Conservation (phyloP, 2,329 filamentous ascomycete genomes). For the Anthostomella pinea region DNA sequence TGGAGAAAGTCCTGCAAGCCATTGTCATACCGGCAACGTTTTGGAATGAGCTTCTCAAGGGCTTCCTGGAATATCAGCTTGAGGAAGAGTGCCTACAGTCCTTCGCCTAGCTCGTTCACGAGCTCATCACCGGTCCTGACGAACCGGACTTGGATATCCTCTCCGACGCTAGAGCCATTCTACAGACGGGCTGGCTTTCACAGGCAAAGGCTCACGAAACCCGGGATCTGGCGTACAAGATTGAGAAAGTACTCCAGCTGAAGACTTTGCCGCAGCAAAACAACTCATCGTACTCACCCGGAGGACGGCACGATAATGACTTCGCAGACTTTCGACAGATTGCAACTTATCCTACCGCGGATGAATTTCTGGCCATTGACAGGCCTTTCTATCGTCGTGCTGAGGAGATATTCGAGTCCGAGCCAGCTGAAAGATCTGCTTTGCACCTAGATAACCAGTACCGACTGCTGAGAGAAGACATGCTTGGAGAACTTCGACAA, state of each 20-base stretch:
- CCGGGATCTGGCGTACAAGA: conserved; percentile 32
- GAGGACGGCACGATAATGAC: conserved; percentile 74
- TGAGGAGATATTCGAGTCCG: conserved; percentile 43
- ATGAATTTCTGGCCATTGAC: conserved; percentile 57
- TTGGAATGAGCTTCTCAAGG: too few species aligned
- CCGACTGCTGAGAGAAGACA: conserved; percentile 67
- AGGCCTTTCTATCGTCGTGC: conserved; percentile 53
- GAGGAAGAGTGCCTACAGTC: too few species aligned
- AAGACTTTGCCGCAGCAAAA: conserved; percentile 17
- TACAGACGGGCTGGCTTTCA: too few species aligned
- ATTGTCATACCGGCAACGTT: too few species aligned
- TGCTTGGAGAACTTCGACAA: conserved; percentile 62
- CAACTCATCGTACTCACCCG: conserved; percentile 37
- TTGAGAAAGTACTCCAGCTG: conserved; percentile 37
- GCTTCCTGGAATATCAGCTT: too few species aligned
- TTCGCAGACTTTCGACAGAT: conserved; percentile 58
- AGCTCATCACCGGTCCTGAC: too few species aligned
- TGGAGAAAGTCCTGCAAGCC: too few species aligned
- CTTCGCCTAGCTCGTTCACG: too few species aligned
- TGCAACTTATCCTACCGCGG: conserved; percentile 61
- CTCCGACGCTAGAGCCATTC: too few species aligned
- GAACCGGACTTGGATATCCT: too few species aligned
- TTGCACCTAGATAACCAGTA: conserved; percentile 69
- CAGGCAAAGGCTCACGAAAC: too few species aligned
- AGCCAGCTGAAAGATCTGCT: conserved; percentile 35